Evolutionary conservation across 495 filamentous ascomycete species (phyloP).

Genomic region (Bathelium albidoporum): DNA sequence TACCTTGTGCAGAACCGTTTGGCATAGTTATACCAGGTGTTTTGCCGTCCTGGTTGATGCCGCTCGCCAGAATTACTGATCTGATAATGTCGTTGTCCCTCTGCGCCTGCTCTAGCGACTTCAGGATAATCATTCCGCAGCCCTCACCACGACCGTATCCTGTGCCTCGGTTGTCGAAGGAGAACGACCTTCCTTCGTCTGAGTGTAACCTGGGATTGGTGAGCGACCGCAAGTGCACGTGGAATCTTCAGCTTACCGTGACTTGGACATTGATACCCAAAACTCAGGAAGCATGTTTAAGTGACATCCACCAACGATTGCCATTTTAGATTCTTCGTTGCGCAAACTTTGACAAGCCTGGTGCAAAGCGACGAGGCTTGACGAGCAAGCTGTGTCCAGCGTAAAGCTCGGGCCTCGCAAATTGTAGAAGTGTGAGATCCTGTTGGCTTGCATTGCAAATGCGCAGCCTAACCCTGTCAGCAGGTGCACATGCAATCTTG

Average conservation of each 20-base stretch:
- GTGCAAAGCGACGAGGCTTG: slow-evolving; percentile 12
- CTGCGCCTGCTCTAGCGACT: background rate
- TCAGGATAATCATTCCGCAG: slow-evolving; percentile 26
- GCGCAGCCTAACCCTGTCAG: background rate
- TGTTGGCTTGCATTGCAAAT: slow-evolving; percentile 39
- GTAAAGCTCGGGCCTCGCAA: slow-evolving; percentile 39
- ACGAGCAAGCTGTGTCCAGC: slow-evolving; percentile 46
- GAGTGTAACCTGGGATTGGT: background rate
- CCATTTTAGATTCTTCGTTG: slow-evolving; percentile 1
- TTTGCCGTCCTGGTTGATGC: background rate
- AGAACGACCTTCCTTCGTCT: background rate
- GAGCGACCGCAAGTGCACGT: background rate
- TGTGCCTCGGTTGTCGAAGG: slow-evolving; percentile 5
- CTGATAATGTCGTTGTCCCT: background rate
- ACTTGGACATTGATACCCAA: background rate
- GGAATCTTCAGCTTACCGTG: background rate
- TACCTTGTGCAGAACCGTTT: background rate
- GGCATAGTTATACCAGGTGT: background rate
- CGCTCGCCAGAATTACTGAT: background rate
- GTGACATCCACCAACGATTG: background rate
- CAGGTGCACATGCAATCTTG: background rate
- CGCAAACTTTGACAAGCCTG: slow-evolving; percentile 1
- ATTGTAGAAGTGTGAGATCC: slow-evolving; percentile 41
- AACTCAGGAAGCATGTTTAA: background rate
- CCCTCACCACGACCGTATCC: slow-evolving; percentile 37